These are phyloP conservation scores for Begonia loranthoides DNA, from an alignment of 306 rosid species.

Conservation along the genomic window DNA sequence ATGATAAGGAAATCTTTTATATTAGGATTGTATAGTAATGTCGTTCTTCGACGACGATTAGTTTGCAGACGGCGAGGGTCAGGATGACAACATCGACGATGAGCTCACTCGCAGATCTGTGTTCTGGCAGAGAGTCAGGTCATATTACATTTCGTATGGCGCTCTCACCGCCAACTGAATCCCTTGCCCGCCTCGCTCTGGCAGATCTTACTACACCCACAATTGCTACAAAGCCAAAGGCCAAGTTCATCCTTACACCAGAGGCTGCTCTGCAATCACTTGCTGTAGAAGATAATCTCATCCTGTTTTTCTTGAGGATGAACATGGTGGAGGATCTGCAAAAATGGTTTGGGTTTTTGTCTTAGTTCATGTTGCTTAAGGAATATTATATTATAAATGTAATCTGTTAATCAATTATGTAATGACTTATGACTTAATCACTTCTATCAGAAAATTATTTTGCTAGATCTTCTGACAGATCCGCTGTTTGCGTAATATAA, in stretches of 20 bases:
- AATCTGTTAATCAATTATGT: too few species aligned
- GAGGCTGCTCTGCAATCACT: constrained; percentile 65
- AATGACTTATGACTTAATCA: too few species aligned
- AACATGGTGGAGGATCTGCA: too few species aligned
- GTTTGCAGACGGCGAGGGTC: constrained; percentile 14
- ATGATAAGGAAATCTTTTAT: too few species aligned
- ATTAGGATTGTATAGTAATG: too few species aligned
- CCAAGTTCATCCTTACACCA: constrained; percentile 53
- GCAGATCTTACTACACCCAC: constrained; percentile 79
- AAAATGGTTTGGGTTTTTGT: too few species aligned
- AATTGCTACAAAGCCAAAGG: constrained; percentile 71
- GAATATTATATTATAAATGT: background rate
- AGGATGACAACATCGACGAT: constrained; percentile 7
- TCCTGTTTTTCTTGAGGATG: too few species aligned
- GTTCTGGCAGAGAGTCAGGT: constrained; percentile 47
- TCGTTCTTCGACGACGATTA: constrained; percentile 22
- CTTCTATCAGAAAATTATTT: too few species aligned
- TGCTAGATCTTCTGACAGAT: too few species aligned
- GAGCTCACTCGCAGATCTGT: constrained; percentile 53
- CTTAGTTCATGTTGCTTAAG: too few species aligned
- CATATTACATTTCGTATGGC: constrained; percentile 93
- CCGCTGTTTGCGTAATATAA: too few species aligned
- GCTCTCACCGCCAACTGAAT: constrained; percentile 75
- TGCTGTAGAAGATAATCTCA: constrained; percentile 63
- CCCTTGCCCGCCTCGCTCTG: constrained; percentile 93